Evolutionary conservation across 2,329 filamentous ascomycete genomes (phyloP).

Genomic region (Penicillium sp.): DNA sequence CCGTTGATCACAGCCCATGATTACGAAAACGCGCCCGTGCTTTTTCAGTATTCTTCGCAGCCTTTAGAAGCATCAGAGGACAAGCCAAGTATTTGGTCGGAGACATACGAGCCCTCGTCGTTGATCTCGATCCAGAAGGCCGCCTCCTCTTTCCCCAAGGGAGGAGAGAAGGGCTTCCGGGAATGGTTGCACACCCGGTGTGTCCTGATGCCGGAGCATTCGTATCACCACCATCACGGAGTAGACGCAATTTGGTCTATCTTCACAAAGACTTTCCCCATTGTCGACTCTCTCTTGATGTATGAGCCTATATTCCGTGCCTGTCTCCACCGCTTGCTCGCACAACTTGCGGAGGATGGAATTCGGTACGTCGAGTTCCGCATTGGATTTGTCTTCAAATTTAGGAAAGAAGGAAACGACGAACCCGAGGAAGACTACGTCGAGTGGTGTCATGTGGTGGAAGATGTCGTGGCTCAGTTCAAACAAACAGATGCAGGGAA

Average conservation of each 20-base stretch:
- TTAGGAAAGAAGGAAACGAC: conserved; percentile 63
- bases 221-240: conserved; percentile 75
- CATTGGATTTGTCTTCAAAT: conserved; percentile 69
- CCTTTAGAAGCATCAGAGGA: conserved; percentile 45
- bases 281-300: conserved; percentile 71
- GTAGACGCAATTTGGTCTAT: conserved; percentile 81
- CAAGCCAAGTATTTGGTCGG: conserved; percentile 61
- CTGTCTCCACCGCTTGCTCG: conserved; percentile 70
- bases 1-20: conserved; percentile 56
- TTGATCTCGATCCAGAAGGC: conserved; percentile 60
- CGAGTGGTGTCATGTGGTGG: conserved; percentile 68
- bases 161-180: conserved; percentile 69
- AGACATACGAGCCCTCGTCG: conserved; percentile 58
- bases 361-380: conserved; percentile 82
- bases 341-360: conserved; percentile 72
- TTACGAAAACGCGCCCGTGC: conserved; percentile 55
- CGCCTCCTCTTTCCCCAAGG: conserved; percentile 71
- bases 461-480: conserved; percentile 76
- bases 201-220: conserved; percentile 69
- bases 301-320: conserved; percentile 86
- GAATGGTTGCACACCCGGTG: conserved; percentile 72
- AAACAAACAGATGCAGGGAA: conserved; percentile 67
- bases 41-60: conserved; percentile 59
- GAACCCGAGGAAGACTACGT: conserved; percentile 64
- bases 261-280: conserved; percentile 70